Evolutionary conservation across 106 monocot species (phyloP), one percentile per base, ranked within the genome.

Genomic region (Allium sativum): DNA sequence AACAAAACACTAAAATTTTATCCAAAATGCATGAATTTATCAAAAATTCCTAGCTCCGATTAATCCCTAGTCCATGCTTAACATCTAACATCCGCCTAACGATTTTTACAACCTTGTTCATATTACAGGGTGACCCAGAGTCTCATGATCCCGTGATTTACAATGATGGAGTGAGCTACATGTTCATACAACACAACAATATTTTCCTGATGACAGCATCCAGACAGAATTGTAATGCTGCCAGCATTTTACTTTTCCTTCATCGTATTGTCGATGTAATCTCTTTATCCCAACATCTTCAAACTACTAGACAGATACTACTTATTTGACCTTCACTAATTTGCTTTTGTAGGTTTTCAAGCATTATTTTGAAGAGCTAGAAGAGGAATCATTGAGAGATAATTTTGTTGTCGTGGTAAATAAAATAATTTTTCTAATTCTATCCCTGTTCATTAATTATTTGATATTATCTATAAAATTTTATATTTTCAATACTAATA

Each of bases 341-440:
- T 0, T 55, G 55, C 14, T 9, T 9, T 10, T 6, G 55, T 78
- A 94, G 93, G 93, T 94, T 10, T 94, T 94, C 59, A 94, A 94
- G 57, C 93, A 94, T 70, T 94, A 94, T 76, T 94, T 94, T 65
- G 86, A 94, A 72, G 93, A 89, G 68, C 60, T 94, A 55, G 93
- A 94, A 42, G 93, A 94, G 69, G 93, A 94, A 71, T 94, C 93
- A 14, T 63, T 94, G 6, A 86, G 93, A 68, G 93, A 94, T 81
- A 94, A 94, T 72, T 94, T 94, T 70, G 93, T 94, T 48, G 93
- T 94, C 40, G 89, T 94, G 89, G 93, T 94, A 66, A 80, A 74
- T 52, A 13, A 1, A 16, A 52, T 12, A 13, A 3, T 31, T 31
- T 31, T 31, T 31, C 31, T 31, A 5, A 31, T 31, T 31, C 31